Percentiles rank a stretch among this genome's conserved stretches.
Evolutionary conservation across 129 eudicot species (phyloP).

Genomic region (Deinandra increscens): DNA sequence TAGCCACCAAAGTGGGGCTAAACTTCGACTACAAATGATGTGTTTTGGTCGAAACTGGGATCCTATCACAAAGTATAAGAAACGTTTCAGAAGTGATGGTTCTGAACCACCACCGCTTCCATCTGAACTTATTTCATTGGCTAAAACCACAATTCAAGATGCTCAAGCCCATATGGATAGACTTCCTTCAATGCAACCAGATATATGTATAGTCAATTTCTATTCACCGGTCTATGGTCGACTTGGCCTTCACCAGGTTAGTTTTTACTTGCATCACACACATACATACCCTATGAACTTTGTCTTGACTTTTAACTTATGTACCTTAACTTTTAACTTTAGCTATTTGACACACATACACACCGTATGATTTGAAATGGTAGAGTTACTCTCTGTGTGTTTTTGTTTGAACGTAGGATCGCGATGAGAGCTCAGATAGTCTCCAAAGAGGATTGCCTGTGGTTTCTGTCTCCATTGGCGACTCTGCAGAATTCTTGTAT

Average conservation of each 20-base stretch:
- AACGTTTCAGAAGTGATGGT: slow-evolving; percentile 29
- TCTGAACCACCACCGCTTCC: slow-evolving; percentile 44
- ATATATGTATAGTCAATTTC: slow-evolving; percentile 58
- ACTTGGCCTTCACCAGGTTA: slow-evolving; percentile 70
- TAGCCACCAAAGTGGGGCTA: slow-evolving; percentile 50
- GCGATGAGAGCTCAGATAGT: slow-evolving; percentile 45
- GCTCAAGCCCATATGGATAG: slow-evolving; percentile 32
- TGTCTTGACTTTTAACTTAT: neutral
- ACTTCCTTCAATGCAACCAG: slow-evolving; percentile 51
- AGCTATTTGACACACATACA: too few relatives aligned
- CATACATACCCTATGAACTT: neutral
- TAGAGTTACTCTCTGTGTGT: neutral
- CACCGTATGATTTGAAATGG: neutral
- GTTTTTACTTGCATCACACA: slow-evolving; percentile 10
- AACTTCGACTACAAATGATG: slow-evolving; percentile 55
- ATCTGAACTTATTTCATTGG: slow-evolving; percentile 34
- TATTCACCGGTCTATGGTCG: slow-evolving; percentile 41
- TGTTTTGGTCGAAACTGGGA: slow-evolving; percentile 63
- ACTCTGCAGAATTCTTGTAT: slow-evolving; percentile 55
- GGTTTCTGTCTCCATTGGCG: slow-evolving; percentile 41
- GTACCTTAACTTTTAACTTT: too few relatives aligned
- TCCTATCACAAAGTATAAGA: slow-evolving; percentile 41
- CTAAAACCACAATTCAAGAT: slow-evolving; percentile 35
- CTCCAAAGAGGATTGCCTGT: slow-evolving; percentile 21
- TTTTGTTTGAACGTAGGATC: slow-evolving; percentile 38